Evolutionary conservation across 176 grass and related monocot genomes (phyloP), one percentile per base, ranked within the genome.

Genomic region (Raddia guianensis): DNA sequence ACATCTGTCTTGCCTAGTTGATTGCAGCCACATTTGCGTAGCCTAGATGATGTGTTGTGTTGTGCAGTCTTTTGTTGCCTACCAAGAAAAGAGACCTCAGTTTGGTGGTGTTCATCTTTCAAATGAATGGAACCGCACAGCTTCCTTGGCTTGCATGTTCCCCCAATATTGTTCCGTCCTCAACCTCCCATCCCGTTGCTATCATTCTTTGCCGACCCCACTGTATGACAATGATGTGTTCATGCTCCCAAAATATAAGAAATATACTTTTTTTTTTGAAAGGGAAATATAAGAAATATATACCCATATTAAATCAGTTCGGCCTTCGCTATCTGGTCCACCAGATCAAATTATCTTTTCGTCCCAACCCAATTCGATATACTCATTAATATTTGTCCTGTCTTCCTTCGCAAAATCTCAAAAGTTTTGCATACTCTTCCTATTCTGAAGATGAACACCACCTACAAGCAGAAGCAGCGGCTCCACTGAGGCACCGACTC

Each of bases 21-120:
- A 27, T 27, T 27, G 27, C 27, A 27, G 1, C 27, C 27, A 27
- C 27, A 27, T 27, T 27, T 27, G 27, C 27, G 27, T 27, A 27
- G 27, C 27, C 27, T 27, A 27, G 27, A 27, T 27, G 27, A 27
- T 27, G 27, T 27, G 27, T 27, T 27, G 27, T 27, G 27, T 27
- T 27, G 27, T 27, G 27, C 6, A 32, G 43, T 49, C 21, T 66
- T 62, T 34, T 49, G 13, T 40, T 51, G 62, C 65, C 71, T 65
- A 63, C 56, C 77, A 66, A 59, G 49, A 77, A 72, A 60, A 51
- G 62, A 14, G 20, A 65, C n/a, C 11, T 52, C 27, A 34, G 49
- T 88, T 73, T 61, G 87, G 58, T 86, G 72, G 59, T 34, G 32
- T 66, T 65, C 47, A 61, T 34, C 65, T 86, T 77, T 89, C 78